Conservation (phyloP, 2,329 filamentous ascomycete species). For the Diaporthe capsici region DNA sequence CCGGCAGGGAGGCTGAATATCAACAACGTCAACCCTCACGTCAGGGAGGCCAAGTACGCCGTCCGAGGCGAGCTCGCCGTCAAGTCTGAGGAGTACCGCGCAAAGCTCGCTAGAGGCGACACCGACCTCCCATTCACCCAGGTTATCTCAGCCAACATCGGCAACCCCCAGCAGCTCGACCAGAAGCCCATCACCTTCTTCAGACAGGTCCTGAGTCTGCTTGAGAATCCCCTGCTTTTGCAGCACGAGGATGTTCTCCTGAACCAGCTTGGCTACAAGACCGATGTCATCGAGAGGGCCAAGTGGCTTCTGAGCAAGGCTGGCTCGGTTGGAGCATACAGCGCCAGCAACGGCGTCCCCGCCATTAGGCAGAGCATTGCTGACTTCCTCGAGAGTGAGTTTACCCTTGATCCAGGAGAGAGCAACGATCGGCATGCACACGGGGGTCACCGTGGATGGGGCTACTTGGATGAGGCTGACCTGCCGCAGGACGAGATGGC, state of each 20-base stretch:
- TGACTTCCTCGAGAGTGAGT: conserved; percentile 88
- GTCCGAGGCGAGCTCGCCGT: conserved; percentile 96
- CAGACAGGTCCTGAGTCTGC: conserved; percentile 91
- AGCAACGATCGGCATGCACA: neutral
- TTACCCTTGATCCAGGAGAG: no score
- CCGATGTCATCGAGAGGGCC: conserved; percentile 89
- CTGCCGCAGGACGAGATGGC: conserved; percentile 80
- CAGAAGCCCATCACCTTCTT: conserved; percentile 99
- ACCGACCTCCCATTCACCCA: conserved; percentile 83
- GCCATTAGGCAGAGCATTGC: conserved; percentile 91
- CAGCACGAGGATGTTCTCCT: conserved; percentile 86
- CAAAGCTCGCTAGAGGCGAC: conserved; percentile 74
- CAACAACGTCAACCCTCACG: conserved; percentile 92
- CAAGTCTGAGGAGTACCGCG: conserved; percentile 91
- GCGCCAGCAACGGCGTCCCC: conserved; percentile 89
- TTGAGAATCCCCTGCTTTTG: conserved; percentile 90
- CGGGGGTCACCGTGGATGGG: neutral
- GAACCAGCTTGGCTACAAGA: conserved; percentile 85
- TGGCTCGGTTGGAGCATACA: conserved; percentile 96
- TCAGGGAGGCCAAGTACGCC: conserved; percentile 92
- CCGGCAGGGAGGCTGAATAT: conserved; percentile 71
- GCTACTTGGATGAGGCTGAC: conserved; percentile 40
- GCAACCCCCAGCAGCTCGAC: conserved; percentile 98
- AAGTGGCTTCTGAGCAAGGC: conserved; percentile 84
- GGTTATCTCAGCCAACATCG: conserved; percentile 97